Conservation (phyloP, 371 early-diverging fungal species). For the Fennellomyces sp. region DNA sequence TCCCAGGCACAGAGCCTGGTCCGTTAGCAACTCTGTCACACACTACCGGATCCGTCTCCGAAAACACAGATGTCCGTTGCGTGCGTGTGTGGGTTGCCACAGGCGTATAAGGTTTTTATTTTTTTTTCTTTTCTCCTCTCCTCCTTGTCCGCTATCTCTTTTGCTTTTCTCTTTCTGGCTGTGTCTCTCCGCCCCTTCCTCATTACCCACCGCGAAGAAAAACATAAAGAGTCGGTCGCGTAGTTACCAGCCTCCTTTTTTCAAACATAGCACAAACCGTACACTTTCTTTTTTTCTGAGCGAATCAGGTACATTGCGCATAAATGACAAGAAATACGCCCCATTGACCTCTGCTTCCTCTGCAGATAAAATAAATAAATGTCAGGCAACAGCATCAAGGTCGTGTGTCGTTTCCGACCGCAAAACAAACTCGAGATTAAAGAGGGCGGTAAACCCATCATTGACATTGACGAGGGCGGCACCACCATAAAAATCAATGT, state of each 20-base stretch:
- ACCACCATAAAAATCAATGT: constrained; percentile 48
- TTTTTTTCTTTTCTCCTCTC: not conserved
- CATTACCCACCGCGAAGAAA: too few relatives aligned
- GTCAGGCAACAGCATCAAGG: constrained; percentile 80
- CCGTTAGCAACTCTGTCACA: not conserved
- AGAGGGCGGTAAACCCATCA: constrained; percentile 80
- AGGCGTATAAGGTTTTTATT: not conserved
- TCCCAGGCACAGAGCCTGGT: not conserved
- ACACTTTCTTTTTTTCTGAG: not conserved
- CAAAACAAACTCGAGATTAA: constrained; percentile 84
- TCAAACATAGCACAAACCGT: too few relatives aligned
- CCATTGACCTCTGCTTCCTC: not conserved
- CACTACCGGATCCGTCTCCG: not conserved
- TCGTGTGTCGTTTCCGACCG: constrained; percentile 92
- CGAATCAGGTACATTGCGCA: not conserved
- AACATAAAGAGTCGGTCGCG: not conserved
- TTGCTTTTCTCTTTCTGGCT: not conserved
- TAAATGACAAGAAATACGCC: too few relatives aligned
- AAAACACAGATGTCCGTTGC: not conserved
- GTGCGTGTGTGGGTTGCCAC: not conserved
- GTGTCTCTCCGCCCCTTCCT: too few relatives aligned
- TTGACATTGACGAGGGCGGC: constrained; percentile 79
- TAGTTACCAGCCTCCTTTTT: not conserved
- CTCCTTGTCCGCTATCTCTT: not conserved
- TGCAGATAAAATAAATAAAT: constrained; percentile 7